These are phyloP conservation scores for Myriosclerotinia curreyana DNA, from an alignment of 2,329 filamentous ascomycete species.

Conservation along the genomic window DNA sequence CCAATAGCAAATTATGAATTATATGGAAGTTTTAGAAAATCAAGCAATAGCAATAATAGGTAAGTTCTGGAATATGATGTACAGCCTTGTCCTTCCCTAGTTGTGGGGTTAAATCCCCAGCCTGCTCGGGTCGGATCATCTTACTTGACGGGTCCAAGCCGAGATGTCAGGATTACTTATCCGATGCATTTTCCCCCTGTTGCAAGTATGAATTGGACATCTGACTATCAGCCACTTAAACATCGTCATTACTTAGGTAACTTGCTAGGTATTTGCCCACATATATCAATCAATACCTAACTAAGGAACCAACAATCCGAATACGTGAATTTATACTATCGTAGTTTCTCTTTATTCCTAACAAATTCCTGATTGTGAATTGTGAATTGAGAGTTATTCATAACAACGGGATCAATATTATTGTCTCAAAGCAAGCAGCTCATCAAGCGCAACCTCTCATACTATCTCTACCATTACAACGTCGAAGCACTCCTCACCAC, in stretches of 20 bases:
- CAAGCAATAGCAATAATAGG: too few species aligned
- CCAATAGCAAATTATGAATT: not conserved
- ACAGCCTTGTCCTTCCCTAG: constrained; percentile 8
- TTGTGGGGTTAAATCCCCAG: not conserved
- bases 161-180: too few species aligned
- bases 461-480: not conserved
- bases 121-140: not conserved
- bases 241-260: not conserved
- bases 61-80: not conserved
- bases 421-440: not conserved
- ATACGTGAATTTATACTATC: not conserved
- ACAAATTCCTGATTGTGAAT: too few species aligned
- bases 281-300: not conserved
- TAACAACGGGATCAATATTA: not conserved
- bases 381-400: not conserved
- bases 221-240: not conserved
- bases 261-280: not conserved
- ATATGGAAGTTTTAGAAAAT: not conserved
- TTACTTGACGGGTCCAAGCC: not conserved
- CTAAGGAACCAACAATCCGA: not conserved
- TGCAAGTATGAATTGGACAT: too few species aligned
- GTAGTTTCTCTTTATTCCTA: not conserved
- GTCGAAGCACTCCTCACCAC: too few species aligned
- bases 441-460: not conserved
- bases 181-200: not conserved